phyloP scores from a whole-genome alignment of 2,329 filamentous ascomycete genomes.

The Aspergillus quadrilineatus region DNA sequence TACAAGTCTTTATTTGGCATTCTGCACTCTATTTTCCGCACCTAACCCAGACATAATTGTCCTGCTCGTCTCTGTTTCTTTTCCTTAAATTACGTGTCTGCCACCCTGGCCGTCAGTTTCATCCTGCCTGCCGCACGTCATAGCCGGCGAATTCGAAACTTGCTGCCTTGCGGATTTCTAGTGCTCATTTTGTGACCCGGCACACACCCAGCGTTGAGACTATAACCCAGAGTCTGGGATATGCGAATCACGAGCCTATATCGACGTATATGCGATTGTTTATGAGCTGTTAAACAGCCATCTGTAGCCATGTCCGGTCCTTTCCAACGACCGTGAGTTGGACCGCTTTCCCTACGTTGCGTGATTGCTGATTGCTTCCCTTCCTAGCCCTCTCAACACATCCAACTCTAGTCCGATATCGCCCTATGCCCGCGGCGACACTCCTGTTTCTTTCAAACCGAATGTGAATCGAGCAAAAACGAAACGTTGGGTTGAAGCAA shows the following conservation, averaged over 20 bases:
- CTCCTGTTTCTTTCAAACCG: conserved; percentile 67
- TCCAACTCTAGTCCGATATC: conserved; percentile 29
- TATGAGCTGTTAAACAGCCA: conserved; percentile 4
- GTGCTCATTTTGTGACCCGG: background rate
- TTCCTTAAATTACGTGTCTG: background rate
- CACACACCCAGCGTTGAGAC: background rate
- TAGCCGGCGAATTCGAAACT: conserved; percentile 2
- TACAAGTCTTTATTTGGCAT: background rate
- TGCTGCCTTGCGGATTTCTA: conserved; percentile 5
- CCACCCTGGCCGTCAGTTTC: background rate
- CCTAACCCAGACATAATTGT: background rate
- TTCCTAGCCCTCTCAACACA: conserved; percentile 13
- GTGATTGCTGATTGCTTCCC: background rate
- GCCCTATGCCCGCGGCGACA: conserved; percentile 31
- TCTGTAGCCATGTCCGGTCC: conserved; percentile 29
- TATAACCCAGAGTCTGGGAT: conserved; percentile 3
- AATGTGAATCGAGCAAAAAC: conserved; percentile 89
- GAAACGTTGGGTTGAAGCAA: conserved; percentile 92
- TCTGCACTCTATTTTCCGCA: too few species aligned
- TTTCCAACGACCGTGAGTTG: conserved; percentile 25
- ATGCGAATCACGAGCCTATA: conserved; percentile 11
- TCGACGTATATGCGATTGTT: conserved; percentile 4
- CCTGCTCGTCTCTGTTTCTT: background rate
- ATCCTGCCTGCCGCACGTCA: conserved; percentile 5
- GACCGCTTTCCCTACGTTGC: conserved; percentile 11